phyloP scores from a whole-genome alignment of 495 filamentous ascomycete species.

The Symbiotaphrina buchneri region DNA sequence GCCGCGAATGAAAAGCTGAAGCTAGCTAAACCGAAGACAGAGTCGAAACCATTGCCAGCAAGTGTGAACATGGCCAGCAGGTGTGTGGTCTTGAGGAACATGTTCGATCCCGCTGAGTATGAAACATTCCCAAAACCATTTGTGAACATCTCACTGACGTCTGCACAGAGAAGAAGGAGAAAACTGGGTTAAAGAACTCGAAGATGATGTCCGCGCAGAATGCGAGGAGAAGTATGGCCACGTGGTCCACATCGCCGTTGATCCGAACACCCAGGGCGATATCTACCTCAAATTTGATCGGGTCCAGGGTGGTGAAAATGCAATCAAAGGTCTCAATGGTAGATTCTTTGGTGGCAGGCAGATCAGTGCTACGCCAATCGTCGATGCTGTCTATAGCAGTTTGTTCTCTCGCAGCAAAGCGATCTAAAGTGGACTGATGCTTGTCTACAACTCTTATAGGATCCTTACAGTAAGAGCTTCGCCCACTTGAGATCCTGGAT shows the following conservation, averaged over 20 bases:
- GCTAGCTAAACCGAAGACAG: slow-evolving; percentile 56
- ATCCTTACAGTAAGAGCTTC: too few relatives aligned
- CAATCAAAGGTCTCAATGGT: slow-evolving; percentile 92
- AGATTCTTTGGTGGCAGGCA: slow-evolving; percentile 79
- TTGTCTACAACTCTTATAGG: too few relatives aligned
- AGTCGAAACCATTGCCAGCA: slow-evolving; percentile 57
- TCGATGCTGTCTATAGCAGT: slow-evolving; percentile 95
- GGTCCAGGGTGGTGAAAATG: slow-evolving; percentile 84
- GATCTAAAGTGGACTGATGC: slow-evolving; percentile 5
- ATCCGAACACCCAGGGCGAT: slow-evolving; percentile 83
- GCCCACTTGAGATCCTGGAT: too few relatives aligned
- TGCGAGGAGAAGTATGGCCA: slow-evolving; percentile 93
- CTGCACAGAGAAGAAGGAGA: slow-evolving; percentile 58
- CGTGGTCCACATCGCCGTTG: slow-evolving; percentile 92
- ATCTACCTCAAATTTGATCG: slow-evolving; percentile 97
- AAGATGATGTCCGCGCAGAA: slow-evolving; percentile 83
- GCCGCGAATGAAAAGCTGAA: slow-evolving; percentile 41
- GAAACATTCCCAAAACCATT: slow-evolving; percentile 12
- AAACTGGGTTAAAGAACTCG: slow-evolving; percentile 76
- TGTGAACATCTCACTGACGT: background rate
- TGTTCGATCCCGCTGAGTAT: slow-evolving; percentile 86
- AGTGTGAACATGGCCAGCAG: slow-evolving; percentile 85
- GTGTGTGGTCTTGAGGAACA: slow-evolving; percentile 84
- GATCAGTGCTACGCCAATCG: slow-evolving; percentile 85
- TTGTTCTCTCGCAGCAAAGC: slow-evolving; percentile 67